These are phyloP conservation scores for Triglochin maritima DNA, from an alignment of 106 monocot genomes.

Conservation along the genomic window DNA sequence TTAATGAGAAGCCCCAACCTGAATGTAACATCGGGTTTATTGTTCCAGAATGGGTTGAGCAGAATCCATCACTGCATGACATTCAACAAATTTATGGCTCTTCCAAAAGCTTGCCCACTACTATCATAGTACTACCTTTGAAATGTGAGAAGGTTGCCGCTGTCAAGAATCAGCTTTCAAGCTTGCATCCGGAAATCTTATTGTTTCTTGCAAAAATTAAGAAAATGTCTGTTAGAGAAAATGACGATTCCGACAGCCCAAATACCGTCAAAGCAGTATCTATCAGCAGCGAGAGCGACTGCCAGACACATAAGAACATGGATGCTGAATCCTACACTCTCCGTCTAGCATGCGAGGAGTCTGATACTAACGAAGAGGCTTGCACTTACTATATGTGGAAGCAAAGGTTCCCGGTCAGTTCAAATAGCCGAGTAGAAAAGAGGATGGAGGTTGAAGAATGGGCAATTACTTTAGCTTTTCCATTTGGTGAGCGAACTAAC, in stretches of 20 bases:
- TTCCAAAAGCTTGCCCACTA: slow-evolving; percentile 24
- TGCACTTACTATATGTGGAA: slow-evolving; percentile 62
- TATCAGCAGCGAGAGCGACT: slow-evolving; percentile 35
- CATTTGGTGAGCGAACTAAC: slow-evolving; percentile 17
- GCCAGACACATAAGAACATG: slow-evolving; percentile 28
- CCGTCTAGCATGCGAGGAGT: slow-evolving; percentile 23
- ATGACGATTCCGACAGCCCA: slow-evolving; percentile 12
- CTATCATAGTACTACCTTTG: slow-evolving; percentile 40
- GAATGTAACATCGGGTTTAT: slow-evolving; percentile 41
- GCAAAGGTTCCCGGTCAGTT: slow-evolving; percentile 49
- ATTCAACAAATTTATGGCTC: slow-evolving; percentile 28
- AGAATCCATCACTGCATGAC: slow-evolving; percentile 19
- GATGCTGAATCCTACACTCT: slow-evolving; percentile 39
- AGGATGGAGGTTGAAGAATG: slow-evolving; percentile 43
- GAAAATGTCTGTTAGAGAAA: slow-evolving; percentile 28
- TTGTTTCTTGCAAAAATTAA: slow-evolving; percentile 48
- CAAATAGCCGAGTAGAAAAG: slow-evolving; percentile 28
- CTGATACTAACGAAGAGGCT: slow-evolving; percentile 1
- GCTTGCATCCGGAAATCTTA: slow-evolving; percentile 39
- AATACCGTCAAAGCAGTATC: slow-evolving; percentile 24
- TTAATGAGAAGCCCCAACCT: slow-evolving; percentile 34
- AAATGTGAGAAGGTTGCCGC: slow-evolving; percentile 26
- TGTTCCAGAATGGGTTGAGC: slow-evolving; percentile 50
- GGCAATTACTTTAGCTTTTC: slow-evolving; percentile 40
- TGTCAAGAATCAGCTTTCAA: slow-evolving; percentile 37